Base-by-base conservation (phyloP, 192 early-diverging fungal genomes). In the Polychytrium aggregatum region DNA sequence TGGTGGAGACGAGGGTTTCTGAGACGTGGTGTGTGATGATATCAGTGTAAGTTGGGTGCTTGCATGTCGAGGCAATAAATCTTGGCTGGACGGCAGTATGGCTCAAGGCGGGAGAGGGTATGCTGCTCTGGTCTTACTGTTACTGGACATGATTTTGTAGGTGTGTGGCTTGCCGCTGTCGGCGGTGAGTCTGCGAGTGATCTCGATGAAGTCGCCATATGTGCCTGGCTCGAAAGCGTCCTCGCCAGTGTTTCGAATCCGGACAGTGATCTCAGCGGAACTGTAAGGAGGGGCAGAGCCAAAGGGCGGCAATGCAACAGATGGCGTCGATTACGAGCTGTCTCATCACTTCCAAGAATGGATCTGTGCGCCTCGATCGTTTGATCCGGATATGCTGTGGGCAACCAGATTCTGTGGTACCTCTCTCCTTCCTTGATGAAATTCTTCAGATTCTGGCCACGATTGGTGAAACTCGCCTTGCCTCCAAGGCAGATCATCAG, bases 401-500 rank as follows among this genome's bases (percentile, higher is more conserved):
- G n/a, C n/a, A 8, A 50, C 16, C 17, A 43, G 2, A 35, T 36
- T 29, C 38, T 27, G 0, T 75, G 76, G 24, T 76, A 82, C 59
- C 50, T 62, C 36, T 72, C 69, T 21, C 93, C 95, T 56, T 89
- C 86, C 41, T 85, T 82, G 30, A 98, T 80, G 17, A 98, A 72
- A 5, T 74, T 69, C 41, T 78, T 80, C 17, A 98, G 57, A 26
- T 58, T 84, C 8, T 71, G 66, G 1, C 82, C 92, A 24, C 95
- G 80, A 48, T 92, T 88, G 14, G 95, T 97, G n/a, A 70, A 40
- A 16, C 63, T 79, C 0, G 93, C 88, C 53, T 87, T 89, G 30
- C 86, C 95, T 44, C 95, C 95, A 25, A 98, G 72, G n/a, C 83
- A 85, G 37, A 98, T 74, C 4, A 79, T 84, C 6, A 98, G 74